Evolutionary conservation across 495 filamentous ascomycete genomes (phyloP).

Genomic region (Cryomyces minteri): DNA sequence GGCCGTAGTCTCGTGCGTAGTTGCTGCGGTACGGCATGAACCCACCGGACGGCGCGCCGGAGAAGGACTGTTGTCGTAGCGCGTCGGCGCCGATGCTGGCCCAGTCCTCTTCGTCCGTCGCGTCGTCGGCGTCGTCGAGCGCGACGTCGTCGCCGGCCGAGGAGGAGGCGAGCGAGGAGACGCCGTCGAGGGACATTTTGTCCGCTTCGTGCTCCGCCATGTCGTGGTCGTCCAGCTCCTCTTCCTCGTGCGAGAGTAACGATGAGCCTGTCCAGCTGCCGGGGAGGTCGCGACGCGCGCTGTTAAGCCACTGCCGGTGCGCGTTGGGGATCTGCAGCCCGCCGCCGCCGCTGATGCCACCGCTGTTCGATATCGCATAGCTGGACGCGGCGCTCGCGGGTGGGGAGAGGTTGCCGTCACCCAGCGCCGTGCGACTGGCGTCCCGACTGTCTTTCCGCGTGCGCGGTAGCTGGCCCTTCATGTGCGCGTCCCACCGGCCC

Average conservation of each 20-base stretch:
- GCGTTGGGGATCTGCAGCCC: conserved; percentile 45
- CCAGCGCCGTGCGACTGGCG: neutral
- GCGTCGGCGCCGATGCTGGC: conserved; percentile 74
- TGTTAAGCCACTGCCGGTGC: conserved; percentile 1
- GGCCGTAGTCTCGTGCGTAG: conserved; percentile 16
- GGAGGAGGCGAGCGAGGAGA: conserved; percentile 52
- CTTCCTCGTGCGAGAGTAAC: conserved; percentile 54
- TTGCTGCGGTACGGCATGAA: conserved; percentile 4
- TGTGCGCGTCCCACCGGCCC: conserved; percentile 85
- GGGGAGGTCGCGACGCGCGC: conserved; percentile 29
- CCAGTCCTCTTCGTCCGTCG: conserved; percentile 98
- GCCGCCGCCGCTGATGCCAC: conserved; percentile 16
- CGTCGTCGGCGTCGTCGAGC: conserved; percentile 56
- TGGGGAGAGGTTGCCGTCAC: conserved; percentile 17
- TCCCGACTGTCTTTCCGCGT: conserved; percentile 10
- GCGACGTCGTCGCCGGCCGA: conserved; percentile 54
- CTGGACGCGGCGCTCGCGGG: conserved; percentile 25
- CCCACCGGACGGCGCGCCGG: neutral
- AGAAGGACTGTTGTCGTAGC: conserved; percentile 52
- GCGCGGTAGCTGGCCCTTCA: conserved; percentile 43
- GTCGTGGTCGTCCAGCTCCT: conserved; percentile 37
- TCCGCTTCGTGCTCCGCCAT: conserved; percentile 81
- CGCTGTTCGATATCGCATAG: conserved; percentile 21
- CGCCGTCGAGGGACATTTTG: conserved; percentile 88
- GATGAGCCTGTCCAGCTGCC: conserved; percentile 50